Evolutionary conservation across 805 yeast species (phyloP).

Genomic region (Metschnikowia borealis): DNA sequence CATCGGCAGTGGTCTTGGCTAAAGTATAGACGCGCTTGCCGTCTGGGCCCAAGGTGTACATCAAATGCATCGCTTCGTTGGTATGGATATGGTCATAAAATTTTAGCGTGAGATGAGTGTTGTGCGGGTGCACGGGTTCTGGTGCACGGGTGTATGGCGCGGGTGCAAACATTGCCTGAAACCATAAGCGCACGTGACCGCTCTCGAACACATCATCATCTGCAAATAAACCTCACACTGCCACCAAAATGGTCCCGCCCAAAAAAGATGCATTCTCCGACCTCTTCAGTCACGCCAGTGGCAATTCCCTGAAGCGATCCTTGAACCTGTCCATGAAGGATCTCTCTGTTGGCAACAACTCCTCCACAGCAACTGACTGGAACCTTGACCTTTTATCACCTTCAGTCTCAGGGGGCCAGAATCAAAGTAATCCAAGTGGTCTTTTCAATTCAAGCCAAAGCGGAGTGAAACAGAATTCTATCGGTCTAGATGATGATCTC

Average conservation of each 20-base stretch:
- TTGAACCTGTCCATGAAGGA: slow-evolving; percentile 14
- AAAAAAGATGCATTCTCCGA: slow-evolving; percentile 46
- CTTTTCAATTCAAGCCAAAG: too few relatives aligned
- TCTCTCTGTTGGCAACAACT: slow-evolving; percentile 11
- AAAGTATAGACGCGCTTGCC: slow-evolving; percentile 96
- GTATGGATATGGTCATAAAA: background rate
- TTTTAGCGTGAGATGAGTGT: slow-evolving; percentile 13
- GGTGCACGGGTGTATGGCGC: slow-evolving; percentile 15
- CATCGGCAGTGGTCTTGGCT: slow-evolving; percentile 71
- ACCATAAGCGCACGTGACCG: slow-evolving; percentile 1
- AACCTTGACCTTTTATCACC: slow-evolving; percentile 13
- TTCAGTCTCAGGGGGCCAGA: background rate
- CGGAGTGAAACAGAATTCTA: background rate
- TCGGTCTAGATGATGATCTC: background rate
- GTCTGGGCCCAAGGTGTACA: slow-evolving; percentile 93
- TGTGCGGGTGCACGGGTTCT: too few relatives aligned
- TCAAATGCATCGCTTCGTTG: slow-evolving; percentile 77
- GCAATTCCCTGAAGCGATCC: slow-evolving; percentile 11
- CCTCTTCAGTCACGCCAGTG: slow-evolving; percentile 33
- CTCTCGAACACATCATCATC: background rate
- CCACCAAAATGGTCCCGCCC: slow-evolving; percentile 25
- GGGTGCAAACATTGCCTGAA: background rate
- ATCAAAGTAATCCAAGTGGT: background rate
- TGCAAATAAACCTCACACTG: background rate
- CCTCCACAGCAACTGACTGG: background rate